Evolutionary conservation across 2,329 filamentous ascomycete genomes (phyloP), one percentile per base, ranked within the genome.

Genomic region (Xylariales sp.): DNA sequence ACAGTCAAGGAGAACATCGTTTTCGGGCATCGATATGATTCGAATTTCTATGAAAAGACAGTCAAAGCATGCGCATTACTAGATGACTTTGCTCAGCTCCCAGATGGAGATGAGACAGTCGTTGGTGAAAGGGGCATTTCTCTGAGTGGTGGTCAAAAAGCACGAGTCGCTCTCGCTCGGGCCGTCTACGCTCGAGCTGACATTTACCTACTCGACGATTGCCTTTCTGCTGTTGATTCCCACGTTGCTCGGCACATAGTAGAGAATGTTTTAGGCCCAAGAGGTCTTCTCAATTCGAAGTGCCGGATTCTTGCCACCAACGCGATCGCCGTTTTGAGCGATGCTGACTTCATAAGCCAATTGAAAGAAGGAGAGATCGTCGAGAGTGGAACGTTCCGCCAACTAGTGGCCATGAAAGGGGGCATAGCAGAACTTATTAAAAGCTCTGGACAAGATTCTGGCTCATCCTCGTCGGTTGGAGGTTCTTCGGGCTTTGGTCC

Each of bases 141-240:
- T 2, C 84, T 99, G 30, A 97, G 94, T 70, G 95, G 95, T 72
- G 96, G 97, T 5, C 96, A 99, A 78, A 99, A 97, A 82, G 95
- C 96, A 63, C 92, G 96, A 69, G 86, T 99, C 68, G 95, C 94
- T 14, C 85, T 99, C 62, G 96, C 96, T 48, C 89, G 96, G 78
- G 95, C 97, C 36, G 96, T 99, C 0, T 99, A 99, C 77, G 94
- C 97, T 59, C 89, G 96, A 73, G 94, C 96, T n/a, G 97, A 99
- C 78, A 89, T 99, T 57, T 98, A 98, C 77, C 85, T 99, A 12
- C 85, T 99, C 10, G 96, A 99, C 73, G 96, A 99, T 78, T 92
- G 94, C 69, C 85, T 99, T 10, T 98, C 95, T 16, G 96, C 97
- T 0, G 96, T 99, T n/a, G 96, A 99, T 81, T 95, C 97, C 71